A percentile compares a stretch with the other conserved stretches of the same genome.
Evolutionary conservation across 805 yeast species (phyloP).

Genomic region (Blastobotrys peoriensis): DNA sequence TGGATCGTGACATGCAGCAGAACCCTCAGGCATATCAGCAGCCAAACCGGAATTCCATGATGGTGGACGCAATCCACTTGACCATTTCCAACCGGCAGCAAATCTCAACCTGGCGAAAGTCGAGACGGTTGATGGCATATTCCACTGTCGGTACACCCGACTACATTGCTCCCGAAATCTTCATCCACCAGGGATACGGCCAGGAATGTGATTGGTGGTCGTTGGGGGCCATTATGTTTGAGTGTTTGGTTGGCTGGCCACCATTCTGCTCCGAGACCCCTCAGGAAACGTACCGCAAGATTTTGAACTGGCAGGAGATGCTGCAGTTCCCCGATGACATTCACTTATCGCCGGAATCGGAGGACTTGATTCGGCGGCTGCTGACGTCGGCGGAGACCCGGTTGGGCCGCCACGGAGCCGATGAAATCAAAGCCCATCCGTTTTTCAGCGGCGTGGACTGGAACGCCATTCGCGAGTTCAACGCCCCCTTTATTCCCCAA

Average conservation of each 20-base stretch:
- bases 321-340: constrained; percentile 86
- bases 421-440: constrained; percentile 83
- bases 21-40: constrained; percentile 13
- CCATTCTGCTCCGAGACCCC: constrained; percentile 95
- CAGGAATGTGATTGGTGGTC: constrained; percentile 99
- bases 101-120: constrained; percentile 93
- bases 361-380: constrained; percentile 72
- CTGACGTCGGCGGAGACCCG: constrained; percentile 75
- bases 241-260: constrained; percentile 95
- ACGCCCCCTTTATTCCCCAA: constrained; percentile 91
- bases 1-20: constrained; percentile 53
- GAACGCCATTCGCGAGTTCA: constrained; percentile 80
- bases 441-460: constrained; percentile 95
- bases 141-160: constrained; percentile 97
- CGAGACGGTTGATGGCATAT: constrained; percentile 88
- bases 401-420: constrained; percentile 83
- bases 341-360: constrained; percentile 82
- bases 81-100: constrained; percentile 94
- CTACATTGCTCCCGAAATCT: constrained; percentile 93
- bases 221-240: constrained; percentile 92
- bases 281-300: constrained; percentile 87
- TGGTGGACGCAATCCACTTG: constrained; percentile 90
- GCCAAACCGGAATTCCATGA: constrained; percentile 58
- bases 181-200: constrained; percentile 88
- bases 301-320: constrained; percentile 85